Base-by-base conservation (phyloP, 495 filamentous ascomycete genomes). In the Ramalina peruviana region DNA sequence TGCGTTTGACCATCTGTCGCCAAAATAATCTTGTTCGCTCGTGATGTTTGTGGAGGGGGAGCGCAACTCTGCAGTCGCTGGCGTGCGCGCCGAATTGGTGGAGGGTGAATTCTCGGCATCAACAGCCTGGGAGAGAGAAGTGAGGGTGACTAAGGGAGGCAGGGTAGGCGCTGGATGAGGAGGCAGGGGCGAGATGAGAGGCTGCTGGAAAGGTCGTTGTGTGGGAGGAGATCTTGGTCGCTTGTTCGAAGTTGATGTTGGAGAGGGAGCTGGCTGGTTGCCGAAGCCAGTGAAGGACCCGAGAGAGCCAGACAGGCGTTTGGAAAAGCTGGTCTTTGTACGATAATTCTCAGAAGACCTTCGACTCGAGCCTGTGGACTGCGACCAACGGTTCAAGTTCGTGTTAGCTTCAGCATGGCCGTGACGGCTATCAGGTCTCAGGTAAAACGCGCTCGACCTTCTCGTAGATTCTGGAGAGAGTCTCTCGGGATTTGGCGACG, bases 371-470 rank as follows among this genome's bases (percentile, higher is more conserved):
- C 74, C 60, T 19, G 87, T 86, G 4, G 83, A 87, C 25, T 82
- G 77, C 25, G 85, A 89, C 86, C 85, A 90, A 48, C 85, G 80
- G 64, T 90, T 87, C 58, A 87, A 72, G 51, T 80, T 86, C 30
- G 76, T 79, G 39, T 87, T 65, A 4, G 79, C 78, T 58, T 86
- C 83, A 57, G 70, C 73, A 50, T 80, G 64, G 47, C 66, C 72
- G 42, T 67, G 66, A 42, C 62, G 59, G 48, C 63, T 67, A 23
- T 67, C 61, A n/a, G 60, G 50, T 13, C 55, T 52, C 21, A 15
- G 51, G 40, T 60, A 55, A 20, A 53, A 43, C 30, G 57, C 54
- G 37, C 57, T 57, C 36, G 56, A 58, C 33, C 57, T 49, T 40
- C 60, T 45, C 9, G 43, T 54, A 23, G 46, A 41, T 37, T 55